Conservation (phyloP, 352 stramenopile species). For the Blastocystis sp. region DNA sequence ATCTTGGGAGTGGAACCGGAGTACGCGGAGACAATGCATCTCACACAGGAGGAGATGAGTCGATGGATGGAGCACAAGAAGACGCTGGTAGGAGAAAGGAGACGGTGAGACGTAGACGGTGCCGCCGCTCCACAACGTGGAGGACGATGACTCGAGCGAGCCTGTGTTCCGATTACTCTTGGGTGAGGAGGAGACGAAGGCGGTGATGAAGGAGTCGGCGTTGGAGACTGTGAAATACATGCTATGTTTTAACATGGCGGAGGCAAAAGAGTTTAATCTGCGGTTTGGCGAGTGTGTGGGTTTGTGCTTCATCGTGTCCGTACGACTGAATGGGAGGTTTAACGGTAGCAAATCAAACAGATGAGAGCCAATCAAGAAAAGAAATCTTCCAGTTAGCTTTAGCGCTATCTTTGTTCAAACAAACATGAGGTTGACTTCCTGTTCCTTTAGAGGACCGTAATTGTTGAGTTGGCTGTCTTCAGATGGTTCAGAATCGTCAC, state of each 20-base stretch:
- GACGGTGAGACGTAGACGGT: not conserved
- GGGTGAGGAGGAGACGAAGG: slow-evolving; percentile 8
- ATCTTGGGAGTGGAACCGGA: slow-evolving; percentile 15
- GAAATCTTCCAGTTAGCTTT: not conserved
- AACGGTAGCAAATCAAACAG: slow-evolving; percentile 47
- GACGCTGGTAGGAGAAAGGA: not conserved
- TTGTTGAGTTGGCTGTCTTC: not conserved
- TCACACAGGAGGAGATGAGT: slow-evolving; percentile 29
- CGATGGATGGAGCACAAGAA: not conserved
- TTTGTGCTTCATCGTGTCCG: slow-evolving; percentile 23
- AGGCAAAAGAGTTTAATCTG: not conserved
- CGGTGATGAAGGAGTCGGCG: slow-evolving; percentile 13
- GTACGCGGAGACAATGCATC: slow-evolving; percentile 26
- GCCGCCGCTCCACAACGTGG: not conserved
- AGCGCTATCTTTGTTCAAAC: slow-evolving; percentile 24
- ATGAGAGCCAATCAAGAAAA: not conserved
- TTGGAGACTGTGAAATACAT: slow-evolving; percentile 1
- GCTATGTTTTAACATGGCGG: slow-evolving; percentile 17
- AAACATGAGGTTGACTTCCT: not conserved
- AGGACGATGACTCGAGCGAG: slow-evolving; percentile 15
- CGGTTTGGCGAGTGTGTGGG: slow-evolving; percentile 41
- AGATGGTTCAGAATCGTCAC: not conserved
- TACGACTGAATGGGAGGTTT: not conserved
- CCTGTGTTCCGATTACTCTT: slow-evolving; percentile 25
- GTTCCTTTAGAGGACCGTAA: not conserved